Evolutionary conservation across 2,329 filamentous ascomycete species (phyloP).

Genomic region (Alternaria triticimaculans): DNA sequence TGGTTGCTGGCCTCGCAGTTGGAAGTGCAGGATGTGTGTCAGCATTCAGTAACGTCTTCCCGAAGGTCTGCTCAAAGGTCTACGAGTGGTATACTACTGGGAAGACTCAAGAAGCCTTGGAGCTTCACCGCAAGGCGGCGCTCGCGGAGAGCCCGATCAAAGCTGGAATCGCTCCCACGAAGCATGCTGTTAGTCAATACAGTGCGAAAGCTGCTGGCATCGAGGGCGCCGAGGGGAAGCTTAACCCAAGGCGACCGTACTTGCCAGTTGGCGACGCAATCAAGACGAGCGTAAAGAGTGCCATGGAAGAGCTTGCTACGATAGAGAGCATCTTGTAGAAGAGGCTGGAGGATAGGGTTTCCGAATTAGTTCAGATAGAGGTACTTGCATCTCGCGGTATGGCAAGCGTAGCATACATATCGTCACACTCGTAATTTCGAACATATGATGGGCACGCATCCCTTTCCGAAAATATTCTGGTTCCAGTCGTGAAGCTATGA

Average conservation of each 20-base stretch:
- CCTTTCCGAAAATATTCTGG: neutral
- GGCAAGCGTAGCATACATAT: neutral
- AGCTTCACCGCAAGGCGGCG: conserved; percentile 66
- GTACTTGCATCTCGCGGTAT: neutral
- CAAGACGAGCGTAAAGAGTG: conserved; percentile 28
- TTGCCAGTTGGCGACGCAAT: conserved; percentile 33
- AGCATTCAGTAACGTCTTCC: conserved; percentile 65
- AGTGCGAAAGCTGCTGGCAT: conserved; percentile 66
- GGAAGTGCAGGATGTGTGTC: conserved; percentile 64
- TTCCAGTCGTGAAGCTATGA: neutral
- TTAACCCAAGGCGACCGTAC: conserved; percentile 39
- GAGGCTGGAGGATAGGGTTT: neutral
- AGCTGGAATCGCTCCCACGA: conserved; percentile 70
- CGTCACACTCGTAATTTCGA: too few relatives aligned
- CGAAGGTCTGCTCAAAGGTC: conserved; percentile 62
- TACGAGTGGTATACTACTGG: conserved; percentile 68
- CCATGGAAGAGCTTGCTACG: conserved; percentile 33
- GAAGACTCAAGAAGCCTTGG: conserved; percentile 63
- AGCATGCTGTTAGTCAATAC: conserved; percentile 69
- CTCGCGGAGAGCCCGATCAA: conserved; percentile 71
- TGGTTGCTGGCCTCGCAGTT: conserved; percentile 62
- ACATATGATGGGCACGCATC: too few relatives aligned
- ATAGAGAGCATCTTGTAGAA: conserved; percentile 31
- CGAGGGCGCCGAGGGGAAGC: conserved; percentile 36
- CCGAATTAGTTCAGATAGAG: neutral